A percentile compares a stretch with the other conserved stretches of the same genome.
Evolutionary conservation across 352 stramenopile genomes (phyloP).

Genomic region (Aphanomyces invadans): DNA sequence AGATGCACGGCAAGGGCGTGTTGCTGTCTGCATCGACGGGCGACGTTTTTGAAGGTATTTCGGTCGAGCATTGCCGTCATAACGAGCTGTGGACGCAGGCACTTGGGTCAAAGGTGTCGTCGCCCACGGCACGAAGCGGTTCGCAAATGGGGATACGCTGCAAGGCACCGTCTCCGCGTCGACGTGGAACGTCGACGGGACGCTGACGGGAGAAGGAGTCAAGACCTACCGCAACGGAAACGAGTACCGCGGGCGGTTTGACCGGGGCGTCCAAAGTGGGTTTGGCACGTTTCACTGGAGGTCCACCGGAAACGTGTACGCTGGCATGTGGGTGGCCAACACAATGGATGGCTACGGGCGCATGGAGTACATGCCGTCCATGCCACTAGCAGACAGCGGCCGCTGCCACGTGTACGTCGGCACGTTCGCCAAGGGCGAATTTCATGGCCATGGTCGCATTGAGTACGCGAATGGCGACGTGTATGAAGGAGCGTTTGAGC

Average conservation of each 20-base stretch:
- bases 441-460: slow-evolving; percentile 50
- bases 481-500: slow-evolving; percentile 59
- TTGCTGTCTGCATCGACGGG: slow-evolving; percentile 63
- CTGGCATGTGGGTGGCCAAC: slow-evolving; percentile 45
- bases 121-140: slow-evolving; percentile 60
- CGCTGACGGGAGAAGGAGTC: slow-evolving; percentile 47
- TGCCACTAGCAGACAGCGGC: not conserved
- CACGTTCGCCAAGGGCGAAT: slow-evolving; percentile 36
- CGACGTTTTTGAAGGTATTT: slow-evolving; percentile 73
- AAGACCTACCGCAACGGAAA: slow-evolving; percentile 63
- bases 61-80: not conserved
- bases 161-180: slow-evolving; percentile 28
- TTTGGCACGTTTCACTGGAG: slow-evolving; percentile 51
- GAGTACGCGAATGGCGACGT: slow-evolving; percentile 47
- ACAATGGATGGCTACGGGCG: slow-evolving; percentile 62
- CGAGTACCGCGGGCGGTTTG: slow-evolving; percentile 64
- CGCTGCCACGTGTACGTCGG: slow-evolving; percentile 40
- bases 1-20: slow-evolving; percentile 70
- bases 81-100: slow-evolving; percentile 29
- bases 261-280: slow-evolving; percentile 37
- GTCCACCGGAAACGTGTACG: slow-evolving; percentile 40
- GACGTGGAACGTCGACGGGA: slow-evolving; percentile 45
- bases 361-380: slow-evolving; percentile 28
- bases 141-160: slow-evolving; percentile 49
- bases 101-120: slow-evolving; percentile 73